Conservation (phyloP, 768 basidiomycete species). For the Podaxis pistillaris region DNA sequence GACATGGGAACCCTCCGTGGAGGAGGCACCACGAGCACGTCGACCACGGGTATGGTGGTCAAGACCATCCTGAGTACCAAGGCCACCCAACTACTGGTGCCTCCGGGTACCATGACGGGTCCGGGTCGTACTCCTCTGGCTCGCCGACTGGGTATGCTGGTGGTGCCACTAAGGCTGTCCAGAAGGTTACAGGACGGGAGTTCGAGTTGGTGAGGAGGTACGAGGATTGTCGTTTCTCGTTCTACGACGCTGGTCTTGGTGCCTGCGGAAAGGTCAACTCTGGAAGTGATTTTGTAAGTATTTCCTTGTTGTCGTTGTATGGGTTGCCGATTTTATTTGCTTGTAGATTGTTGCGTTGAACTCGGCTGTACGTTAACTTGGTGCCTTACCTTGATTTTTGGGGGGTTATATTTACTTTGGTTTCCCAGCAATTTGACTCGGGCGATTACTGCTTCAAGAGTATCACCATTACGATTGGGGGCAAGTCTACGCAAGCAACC, state of each 20-base stretch:
- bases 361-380: conserved; percentile 27
- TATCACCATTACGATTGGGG: conserved; percentile 61
- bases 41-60: not conserved
- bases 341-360: conserved; percentile 54
- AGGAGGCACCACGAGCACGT: not conserved
- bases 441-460: conserved; percentile 52
- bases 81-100: not conserved
- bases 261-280: conserved; percentile 28
- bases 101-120: not conserved
- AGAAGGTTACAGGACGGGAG: conserved; percentile 48
- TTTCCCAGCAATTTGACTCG: conserved; percentile 52
- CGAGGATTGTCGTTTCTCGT: conserved; percentile 45
- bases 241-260: conserved; percentile 40
- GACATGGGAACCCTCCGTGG: conserved; percentile 1
- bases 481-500: conserved; percentile 54
- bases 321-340: not conserved
- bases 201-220: conserved; percentile 36
- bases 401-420: not conserved
- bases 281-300: conserved; percentile 29
- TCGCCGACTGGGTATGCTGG: not conserved
- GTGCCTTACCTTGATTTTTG: not conserved
- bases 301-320: not conserved
- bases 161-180: conserved; percentile 26
- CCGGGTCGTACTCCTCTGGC: not conserved
- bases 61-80: no score